phyloP scores from a whole-genome alignment of 805 yeast species.

The Scheffersomyces stipitis region DNA sequence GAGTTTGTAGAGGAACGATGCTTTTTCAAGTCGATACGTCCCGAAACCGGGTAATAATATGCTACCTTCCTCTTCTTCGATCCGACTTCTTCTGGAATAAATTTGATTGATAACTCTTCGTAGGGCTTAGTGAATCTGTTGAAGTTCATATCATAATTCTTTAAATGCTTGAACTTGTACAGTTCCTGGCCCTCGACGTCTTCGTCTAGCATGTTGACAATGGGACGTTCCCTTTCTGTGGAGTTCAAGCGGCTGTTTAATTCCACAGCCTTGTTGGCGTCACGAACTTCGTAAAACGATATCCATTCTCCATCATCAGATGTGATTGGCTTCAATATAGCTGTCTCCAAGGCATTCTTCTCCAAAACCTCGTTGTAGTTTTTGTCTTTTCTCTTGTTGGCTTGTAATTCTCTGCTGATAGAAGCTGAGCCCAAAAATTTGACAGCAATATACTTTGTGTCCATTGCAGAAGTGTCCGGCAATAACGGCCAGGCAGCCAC shows the following conservation, averaged over 20 bases:
- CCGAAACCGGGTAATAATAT: constrained; percentile 73
- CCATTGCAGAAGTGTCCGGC: constrained; percentile 92
- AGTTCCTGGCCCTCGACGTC: constrained; percentile 41
- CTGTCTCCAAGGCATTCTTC: constrained; percentile 45
- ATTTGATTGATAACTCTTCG: constrained; percentile 70
- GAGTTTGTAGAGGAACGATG: constrained; percentile 67
- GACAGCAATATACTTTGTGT: constrained; percentile 65
- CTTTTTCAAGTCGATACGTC: constrained; percentile 79
- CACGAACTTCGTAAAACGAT: constrained; percentile 45
- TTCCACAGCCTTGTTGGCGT: constrained; percentile 20
- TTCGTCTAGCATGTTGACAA: constrained; percentile 39
- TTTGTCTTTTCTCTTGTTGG: constrained; percentile 27
- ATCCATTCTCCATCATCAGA: constrained; percentile 78
- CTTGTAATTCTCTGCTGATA: constrained; percentile 35
- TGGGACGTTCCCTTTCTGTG: constrained; percentile 44
- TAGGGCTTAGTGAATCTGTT: constrained; percentile 43
- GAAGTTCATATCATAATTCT: constrained; percentile 78
- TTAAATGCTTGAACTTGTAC: constrained; percentile 60
- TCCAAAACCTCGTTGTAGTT: constrained; percentile 32
- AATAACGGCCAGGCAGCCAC: constrained; percentile 75
- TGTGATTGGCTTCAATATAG: constrained; percentile 73
- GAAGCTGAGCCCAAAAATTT: constrained; percentile 64
- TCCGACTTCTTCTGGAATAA: constrained; percentile 37
- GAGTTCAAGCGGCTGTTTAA: constrained; percentile 32
- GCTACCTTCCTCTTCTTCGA: constrained; percentile 53